These are phyloP conservation scores for Pholiota conissans DNA, from an alignment of 768 basidiomycete species.

Conservation along the genomic window DNA sequence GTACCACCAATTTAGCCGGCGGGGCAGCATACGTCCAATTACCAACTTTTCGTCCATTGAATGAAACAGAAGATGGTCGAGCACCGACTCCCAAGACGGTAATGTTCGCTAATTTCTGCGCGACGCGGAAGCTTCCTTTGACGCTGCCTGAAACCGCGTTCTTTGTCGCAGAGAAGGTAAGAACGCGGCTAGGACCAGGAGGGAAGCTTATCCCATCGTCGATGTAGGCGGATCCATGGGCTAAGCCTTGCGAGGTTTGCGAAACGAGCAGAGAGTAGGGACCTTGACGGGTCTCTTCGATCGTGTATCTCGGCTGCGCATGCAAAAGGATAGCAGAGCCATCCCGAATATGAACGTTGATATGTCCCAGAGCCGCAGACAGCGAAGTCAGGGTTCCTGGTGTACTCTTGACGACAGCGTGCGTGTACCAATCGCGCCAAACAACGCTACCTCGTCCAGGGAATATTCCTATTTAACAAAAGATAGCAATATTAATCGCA, in stretches of 20 bases:
- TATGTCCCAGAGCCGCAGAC: constrained; percentile 69
- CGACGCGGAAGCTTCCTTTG: constrained; percentile 41
- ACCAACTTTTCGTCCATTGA: constrained; percentile 34
- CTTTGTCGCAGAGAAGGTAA: constrained; percentile 42
- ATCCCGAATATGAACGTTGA: constrained; percentile 76
- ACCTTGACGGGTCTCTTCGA: constrained; percentile 60
- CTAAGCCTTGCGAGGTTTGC: constrained; percentile 43
- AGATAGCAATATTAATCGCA: not conserved
- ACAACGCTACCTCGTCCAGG: constrained; percentile 56
- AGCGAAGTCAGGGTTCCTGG: constrained; percentile 47
- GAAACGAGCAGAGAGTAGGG: constrained; percentile 67
- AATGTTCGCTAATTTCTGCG: constrained; percentile 48
- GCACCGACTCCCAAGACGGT: constrained; percentile 57
- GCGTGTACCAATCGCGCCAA: constrained; percentile 79
- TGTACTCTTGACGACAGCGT: constrained; percentile 48
- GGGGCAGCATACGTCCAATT: constrained; percentile 40
- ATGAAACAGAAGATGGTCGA: constrained; percentile 37
- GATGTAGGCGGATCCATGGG: constrained; percentile 61
- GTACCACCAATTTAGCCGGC: constrained; percentile 42
- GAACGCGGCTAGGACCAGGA: constrained; percentile 50
- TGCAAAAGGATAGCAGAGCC: constrained; percentile 67
- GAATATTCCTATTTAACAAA: constrained; percentile 51
- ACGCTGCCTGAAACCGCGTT: constrained; percentile 37
- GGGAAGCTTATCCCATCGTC: constrained; percentile 70
- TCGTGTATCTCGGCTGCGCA: constrained; percentile 62